Percentiles rank a stretch among this genome's conserved stretches.
These are phyloP conservation scores for Blastomyces parvus DNA, from an alignment of 2,329 filamentous ascomycete species.

Conservation along the genomic window DNA sequence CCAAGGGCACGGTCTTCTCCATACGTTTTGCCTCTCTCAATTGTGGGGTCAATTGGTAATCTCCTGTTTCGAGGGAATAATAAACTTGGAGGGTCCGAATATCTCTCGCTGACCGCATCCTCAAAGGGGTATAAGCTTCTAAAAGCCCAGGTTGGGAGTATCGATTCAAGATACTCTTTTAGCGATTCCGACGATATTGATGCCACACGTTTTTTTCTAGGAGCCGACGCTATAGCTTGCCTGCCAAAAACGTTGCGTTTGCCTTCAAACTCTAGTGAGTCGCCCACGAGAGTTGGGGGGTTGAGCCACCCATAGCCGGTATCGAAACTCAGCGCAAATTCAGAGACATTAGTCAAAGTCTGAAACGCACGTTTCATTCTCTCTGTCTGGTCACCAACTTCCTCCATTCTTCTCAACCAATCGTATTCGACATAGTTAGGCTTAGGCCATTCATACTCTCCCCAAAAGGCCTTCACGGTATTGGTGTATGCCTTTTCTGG, in stretches of 20 bases:
- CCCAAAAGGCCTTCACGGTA: conserved; percentile 51
- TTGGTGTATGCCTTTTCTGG: conserved; percentile 50
- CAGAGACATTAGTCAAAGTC: conserved; percentile 46
- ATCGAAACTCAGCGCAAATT: conserved; percentile 59
- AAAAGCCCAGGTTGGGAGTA: neutral
- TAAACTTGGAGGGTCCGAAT: conserved; percentile 11
- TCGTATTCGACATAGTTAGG: conserved; percentile 51
- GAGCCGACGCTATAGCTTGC: too few relatives aligned
- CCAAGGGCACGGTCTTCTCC: conserved; percentile 18
- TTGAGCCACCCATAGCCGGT: conserved; percentile 58
- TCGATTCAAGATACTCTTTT: neutral
- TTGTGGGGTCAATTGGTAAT: conserved; percentile 13
- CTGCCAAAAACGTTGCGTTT: conserved; percentile 40
- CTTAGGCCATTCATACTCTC: conserved; percentile 56
- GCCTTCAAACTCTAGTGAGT: conserved; percentile 39
- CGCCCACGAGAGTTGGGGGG: conserved; percentile 49
- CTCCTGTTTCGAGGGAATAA: conserved; percentile 16
- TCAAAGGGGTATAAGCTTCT: neutral
- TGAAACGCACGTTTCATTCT: conserved; percentile 53
- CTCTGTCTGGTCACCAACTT: conserved; percentile 53
- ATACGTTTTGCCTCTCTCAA: conserved; percentile 15
- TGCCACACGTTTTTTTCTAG: neutral
- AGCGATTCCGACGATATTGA: neutral
- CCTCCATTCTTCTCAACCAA: conserved; percentile 51
- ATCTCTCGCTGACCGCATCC: neutral